Percentiles rank a stretch among this genome's conserved stretches.
phyloP scores from a whole-genome alignment of 164 flowering plant genomes.

The Macadamia integrifolia region DNA sequence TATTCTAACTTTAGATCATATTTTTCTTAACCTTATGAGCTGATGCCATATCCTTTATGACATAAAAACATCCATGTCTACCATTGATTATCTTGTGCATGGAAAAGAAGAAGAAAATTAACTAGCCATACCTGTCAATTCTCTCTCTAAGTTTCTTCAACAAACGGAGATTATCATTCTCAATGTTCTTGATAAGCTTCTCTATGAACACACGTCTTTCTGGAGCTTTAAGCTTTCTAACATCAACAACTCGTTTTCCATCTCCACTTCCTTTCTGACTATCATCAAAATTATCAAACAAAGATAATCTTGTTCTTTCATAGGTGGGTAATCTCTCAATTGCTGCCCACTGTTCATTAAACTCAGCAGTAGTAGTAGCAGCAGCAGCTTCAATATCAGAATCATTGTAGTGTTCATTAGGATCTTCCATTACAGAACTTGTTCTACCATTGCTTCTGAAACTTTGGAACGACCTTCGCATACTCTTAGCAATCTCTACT shows the following conservation, averaged over 20 bases:
- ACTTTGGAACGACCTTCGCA: conserved; percentile 25
- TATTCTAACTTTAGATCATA: too few species aligned
- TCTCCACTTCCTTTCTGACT: not conserved
- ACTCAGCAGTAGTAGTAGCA: conserved; percentile 3
- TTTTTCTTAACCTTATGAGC: too few species aligned
- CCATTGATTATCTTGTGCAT: too few species aligned
- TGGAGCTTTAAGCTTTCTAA: conserved; percentile 43
- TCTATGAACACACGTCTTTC: conserved; percentile 46
- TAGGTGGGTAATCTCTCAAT: conserved; percentile 58
- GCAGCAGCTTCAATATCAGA: too few species aligned
- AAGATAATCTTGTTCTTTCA: conserved; percentile 48
- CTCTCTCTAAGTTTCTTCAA: conserved; percentile 50
- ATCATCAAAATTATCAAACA: conserved; percentile 14
- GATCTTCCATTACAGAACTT: conserved; percentile 18
- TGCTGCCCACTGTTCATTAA: conserved; percentile 48
- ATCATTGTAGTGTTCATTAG: too few species aligned
- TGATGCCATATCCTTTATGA: too few species aligned
- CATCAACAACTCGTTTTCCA: conserved; percentile 30
- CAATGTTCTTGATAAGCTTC: conserved; percentile 65
- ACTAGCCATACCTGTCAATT: conserved; percentile 45
- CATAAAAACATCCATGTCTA: too few species aligned
- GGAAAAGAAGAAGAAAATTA: too few species aligned
- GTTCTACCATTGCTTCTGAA: conserved; percentile 28
- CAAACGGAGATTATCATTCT: conserved; percentile 55
- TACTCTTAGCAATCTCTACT: conserved; percentile 57